Percentiles rank a stretch among this genome's conserved stretches.
These are phyloP conservation scores for Cylindricascospora bacillispora DNA, from an alignment of 1,139 yeast species.

Conservation along the genomic window DNA sequence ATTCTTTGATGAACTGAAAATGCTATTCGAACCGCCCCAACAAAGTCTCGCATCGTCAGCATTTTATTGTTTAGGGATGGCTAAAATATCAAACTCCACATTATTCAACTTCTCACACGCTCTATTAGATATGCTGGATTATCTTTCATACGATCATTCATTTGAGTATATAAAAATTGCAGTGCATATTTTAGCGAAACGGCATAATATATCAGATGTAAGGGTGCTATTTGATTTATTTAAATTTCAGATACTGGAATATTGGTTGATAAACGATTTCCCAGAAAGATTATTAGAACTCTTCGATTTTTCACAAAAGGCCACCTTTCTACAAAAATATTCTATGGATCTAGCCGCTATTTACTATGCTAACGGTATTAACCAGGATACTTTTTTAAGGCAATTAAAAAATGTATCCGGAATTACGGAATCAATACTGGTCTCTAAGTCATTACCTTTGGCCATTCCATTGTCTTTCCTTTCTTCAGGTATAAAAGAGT, in stretches of 20 bases:
- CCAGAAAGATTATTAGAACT: too few relatives aligned
- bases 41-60: conserved; percentile 14
- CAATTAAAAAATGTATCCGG: conserved; percentile 3
- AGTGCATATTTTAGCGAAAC: conserved; percentile 5
- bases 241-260: conserved; percentile 13
- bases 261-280: neutral
- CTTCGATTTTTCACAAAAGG: conserved; percentile 14
- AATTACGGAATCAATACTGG: conserved; percentile 16
- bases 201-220: conserved; percentile 4
- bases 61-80: too few relatives aligned
- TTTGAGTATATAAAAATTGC: conserved; percentile 22
- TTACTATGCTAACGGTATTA: conserved; percentile 15
- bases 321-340: conserved; percentile 11
- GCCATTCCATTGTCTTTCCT: conserved; percentile 36
- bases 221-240: conserved; percentile 14
- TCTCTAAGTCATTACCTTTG: conserved; percentile 28
- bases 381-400: conserved; percentile 5
- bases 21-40: conserved; percentile 10
- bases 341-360: conserved; percentile 11
- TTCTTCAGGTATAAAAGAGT: conserved; percentile 31
- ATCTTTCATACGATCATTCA: conserved; percentile 27
- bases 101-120: conserved; percentile 9
- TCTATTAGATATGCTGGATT: conserved; percentile 8
- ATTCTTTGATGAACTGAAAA: conserved; percentile 15
- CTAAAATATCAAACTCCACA: conserved; percentile 6